phyloP scores from a whole-genome alignment of 2,329 filamentous ascomycete species.

The Arthrobotrys pseudoclavata region DNA sequence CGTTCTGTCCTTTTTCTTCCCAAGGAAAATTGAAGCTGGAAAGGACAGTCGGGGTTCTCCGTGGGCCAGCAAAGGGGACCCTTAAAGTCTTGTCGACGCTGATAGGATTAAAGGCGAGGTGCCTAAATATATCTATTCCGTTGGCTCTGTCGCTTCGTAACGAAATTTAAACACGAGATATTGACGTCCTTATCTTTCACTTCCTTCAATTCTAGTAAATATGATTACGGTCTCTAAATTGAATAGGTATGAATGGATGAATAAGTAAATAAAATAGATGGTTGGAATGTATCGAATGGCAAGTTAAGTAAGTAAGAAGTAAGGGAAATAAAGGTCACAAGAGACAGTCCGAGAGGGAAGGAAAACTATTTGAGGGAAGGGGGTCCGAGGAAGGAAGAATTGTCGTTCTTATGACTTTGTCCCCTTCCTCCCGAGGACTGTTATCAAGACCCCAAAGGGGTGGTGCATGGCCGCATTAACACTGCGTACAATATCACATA shows the following conservation, averaged over 20 bases:
- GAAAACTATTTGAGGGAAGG: conserved; percentile 15
- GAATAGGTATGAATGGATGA: neutral
- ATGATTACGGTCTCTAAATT: neutral
- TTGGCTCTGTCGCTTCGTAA: neutral
- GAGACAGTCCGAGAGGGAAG: conserved; percentile 5
- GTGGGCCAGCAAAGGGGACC: neutral
- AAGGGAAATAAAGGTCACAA: neutral
- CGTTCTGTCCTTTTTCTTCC: conserved; percentile 8
- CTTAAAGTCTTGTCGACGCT: neutral
- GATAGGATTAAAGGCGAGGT: neutral
- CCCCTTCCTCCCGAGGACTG: conserved; percentile 26
- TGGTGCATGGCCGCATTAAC: conserved; percentile 5
- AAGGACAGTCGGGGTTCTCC: conserved; percentile 3
- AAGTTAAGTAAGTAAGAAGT: conserved; percentile 1
- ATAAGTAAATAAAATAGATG: neutral
- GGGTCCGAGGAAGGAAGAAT: conserved; percentile 21
- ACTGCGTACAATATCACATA: neutral
- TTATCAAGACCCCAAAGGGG: conserved; percentile 23
- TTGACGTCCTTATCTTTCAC: conserved; percentile 7
- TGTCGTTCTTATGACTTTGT: conserved; percentile 45
- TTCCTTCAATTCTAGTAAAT: neutral
- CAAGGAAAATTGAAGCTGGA: neutral
- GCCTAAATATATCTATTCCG: neutral
- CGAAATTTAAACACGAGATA: neutral
- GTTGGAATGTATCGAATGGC: too few species aligned